Evolutionary conservation across 257 asterid species (phyloP).

Genomic region (Vinca minor): DNA sequence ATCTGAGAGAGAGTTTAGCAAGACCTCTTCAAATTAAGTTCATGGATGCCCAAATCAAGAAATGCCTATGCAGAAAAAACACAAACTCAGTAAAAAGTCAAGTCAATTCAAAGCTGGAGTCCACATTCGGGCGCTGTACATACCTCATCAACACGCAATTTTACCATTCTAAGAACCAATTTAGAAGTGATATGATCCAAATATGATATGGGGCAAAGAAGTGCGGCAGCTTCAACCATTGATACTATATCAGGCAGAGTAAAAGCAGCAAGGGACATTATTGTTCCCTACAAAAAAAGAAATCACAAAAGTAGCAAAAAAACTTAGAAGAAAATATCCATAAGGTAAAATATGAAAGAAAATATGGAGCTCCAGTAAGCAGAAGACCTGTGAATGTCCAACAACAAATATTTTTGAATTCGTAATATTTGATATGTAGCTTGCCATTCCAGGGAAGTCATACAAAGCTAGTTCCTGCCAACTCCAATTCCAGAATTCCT

Average conservation of each 20-base stretch:
- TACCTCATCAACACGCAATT: constrained; percentile 79
- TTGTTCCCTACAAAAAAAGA: constrained; percentile 63
- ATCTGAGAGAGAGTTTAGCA: constrained; percentile 8
- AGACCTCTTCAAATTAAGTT: constrained; percentile 90
- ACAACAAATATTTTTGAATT: constrained; percentile 61
- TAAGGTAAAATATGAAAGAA: not conserved
- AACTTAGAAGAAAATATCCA: not conserved
- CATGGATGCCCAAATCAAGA: constrained; percentile 72
- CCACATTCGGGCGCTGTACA: constrained; percentile 17
- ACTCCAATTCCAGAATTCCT: constrained; percentile 99
- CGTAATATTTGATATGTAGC: constrained; percentile 48
- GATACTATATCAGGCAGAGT: constrained; percentile 70
- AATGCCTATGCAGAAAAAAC: constrained; percentile 40
- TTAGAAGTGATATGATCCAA: constrained; percentile 67
- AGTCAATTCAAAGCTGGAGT: constrained; percentile 11
- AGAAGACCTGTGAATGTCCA: constrained; percentile 91
- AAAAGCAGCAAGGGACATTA: constrained; percentile 88
- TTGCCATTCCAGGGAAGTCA: constrained; percentile 80
- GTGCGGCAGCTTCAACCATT: constrained; percentile 94
- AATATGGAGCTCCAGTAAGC: constrained; percentile 3
- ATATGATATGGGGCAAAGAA: constrained; percentile 86
- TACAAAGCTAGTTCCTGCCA: constrained; percentile 93
- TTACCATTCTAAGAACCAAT: constrained; percentile 57
- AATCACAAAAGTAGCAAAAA: constrained; percentile 9
- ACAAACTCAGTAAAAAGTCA: constrained; percentile 14